Evolutionary conservation across 345 rosid genomes (phyloP), one percentile per base, ranked within the genome.

Genomic region (Gossypium anomalum): DNA sequence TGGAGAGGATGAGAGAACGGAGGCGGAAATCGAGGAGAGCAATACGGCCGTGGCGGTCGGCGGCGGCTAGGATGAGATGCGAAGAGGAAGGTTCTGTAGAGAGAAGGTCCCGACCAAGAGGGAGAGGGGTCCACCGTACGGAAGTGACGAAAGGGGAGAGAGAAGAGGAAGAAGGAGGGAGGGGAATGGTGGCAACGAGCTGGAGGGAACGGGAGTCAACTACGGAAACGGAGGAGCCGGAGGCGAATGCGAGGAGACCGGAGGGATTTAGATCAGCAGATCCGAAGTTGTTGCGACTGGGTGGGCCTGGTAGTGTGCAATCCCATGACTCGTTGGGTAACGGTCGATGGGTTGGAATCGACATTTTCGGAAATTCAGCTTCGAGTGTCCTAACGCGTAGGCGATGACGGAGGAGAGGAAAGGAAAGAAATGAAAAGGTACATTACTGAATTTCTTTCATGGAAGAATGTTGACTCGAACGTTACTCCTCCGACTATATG

Each of bases 21-120:
- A 86, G 88, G 38, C 89, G 93, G 80, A 87, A 85, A 78, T 94
- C 98, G 64, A 94, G 77, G 64, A 94, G 87, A 38, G 92, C 89
- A 79, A 92, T 75, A 67, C 97, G 97, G 75, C 98, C 98, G 52
- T 94, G 98, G 49, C 97, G 95, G 75, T 94, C 98, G n/a, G 81
- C 95, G 47, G 87, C 97, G 75, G 97, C 97, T 58, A 92, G 87
- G 83, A 91, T 83, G 66, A 91, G 91, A 56, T 90, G 92, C 14
- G 92, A 86, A 73, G 90, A 73, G 68, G 92, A 86, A 43, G 97
- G 91, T 66, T 89, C 93, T 67, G 91, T 74, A 79, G 97, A 89
- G 76, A 92, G 89, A 45, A 92, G 87, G 82, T 94, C 97, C 66
- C 90, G 87, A 38, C 84, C 85, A 61, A 88, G 91, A n/a, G 97